Evolutionary conservation across 164 flowering plant species (phyloP), one percentile per base, ranked within the genome.

Genomic region (Berberis vulgaris): DNA sequence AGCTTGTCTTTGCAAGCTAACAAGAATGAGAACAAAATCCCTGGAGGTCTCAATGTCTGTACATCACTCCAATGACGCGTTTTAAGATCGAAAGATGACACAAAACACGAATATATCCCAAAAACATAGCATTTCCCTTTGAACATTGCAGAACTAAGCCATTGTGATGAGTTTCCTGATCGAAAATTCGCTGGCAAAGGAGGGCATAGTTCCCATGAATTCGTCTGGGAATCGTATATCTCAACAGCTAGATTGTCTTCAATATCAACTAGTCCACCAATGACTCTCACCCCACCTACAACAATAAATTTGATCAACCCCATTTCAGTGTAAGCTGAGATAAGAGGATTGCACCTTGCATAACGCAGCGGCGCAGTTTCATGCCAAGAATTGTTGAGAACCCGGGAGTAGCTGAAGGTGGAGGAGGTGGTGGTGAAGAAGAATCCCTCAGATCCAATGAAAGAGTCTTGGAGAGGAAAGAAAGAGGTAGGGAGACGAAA

Each of bases 241-340:
- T 86, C 86, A 6, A 81, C 87, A 8, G 81, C 85, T 67, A 80
- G 65, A 26, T 81, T 50, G 54, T 83, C 89, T 70, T 84, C 84
- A 45, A 83, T 83, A 59, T 84, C 91, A 41, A 84, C 88, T 41
- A 86, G 59, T 1, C 80, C 78, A 4, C 85, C 88, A 7, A 84
- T 71, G 70, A 80, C 79, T 40, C 81, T 59, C 2, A 77, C 86
- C 6, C 87, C 92, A 1, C 87, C 89, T 8, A 82, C 87, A 10
- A 83, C 87, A 38, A 86, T 80, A 63, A 86, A 83, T 26, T 74
- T 11, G 70, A 41, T 0, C 45, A 9, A 11, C 52, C 68, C 40
- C 62, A 69, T 1, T 26, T 12, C 57, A 77, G 42, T 54, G 41
- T 70, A 80, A 7, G 79, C 89, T 3, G 83, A 86, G 39, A 86